These are phyloP conservation scores for Paragyromitra xinjiangensis DNA, from an alignment of 495 filamentous ascomycete species.

Conservation along the genomic window DNA sequence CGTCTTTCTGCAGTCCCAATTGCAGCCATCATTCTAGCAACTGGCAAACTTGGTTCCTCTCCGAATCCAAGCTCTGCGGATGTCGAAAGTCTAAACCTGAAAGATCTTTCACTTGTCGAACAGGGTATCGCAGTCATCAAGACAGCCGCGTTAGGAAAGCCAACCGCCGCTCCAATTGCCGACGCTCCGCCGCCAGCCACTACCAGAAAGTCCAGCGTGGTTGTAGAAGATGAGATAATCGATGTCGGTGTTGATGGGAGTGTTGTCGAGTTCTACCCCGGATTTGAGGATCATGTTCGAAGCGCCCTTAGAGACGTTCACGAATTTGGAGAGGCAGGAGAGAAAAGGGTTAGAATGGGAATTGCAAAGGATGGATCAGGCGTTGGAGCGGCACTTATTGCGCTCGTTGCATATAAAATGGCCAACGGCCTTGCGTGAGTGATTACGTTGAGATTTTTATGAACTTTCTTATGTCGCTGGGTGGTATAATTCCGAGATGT, in stretches of 20 bases:
- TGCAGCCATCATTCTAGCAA: conserved; percentile 79
- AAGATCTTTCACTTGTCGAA: conserved; percentile 48
- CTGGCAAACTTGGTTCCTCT: conserved; percentile 66
- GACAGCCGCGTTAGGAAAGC: conserved; percentile 37
- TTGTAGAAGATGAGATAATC: conserved; percentile 64
- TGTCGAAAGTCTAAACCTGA: conserved; percentile 27
- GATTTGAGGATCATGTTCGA: conserved; percentile 80
- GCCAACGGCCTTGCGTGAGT: conserved; percentile 30
- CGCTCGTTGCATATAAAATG: conserved; percentile 63
- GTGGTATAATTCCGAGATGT: conserved; percentile 13
- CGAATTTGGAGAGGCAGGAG: conserved; percentile 74
- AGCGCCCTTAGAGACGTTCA: conserved; percentile 76
- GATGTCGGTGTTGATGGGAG: conserved; percentile 92
- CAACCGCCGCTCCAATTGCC: conserved; percentile 46
- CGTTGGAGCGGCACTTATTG: conserved; percentile 90
- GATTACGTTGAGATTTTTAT: neutral
- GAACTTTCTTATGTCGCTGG: conserved; percentile 16
- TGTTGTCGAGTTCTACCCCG: conserved; percentile 90
- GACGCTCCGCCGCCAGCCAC: conserved; percentile 53
- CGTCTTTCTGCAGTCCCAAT: conserved; percentile 88
- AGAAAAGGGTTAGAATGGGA: conserved; percentile 84
- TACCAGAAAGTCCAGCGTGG: conserved; percentile 12
- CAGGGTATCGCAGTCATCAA: conserved; percentile 51
- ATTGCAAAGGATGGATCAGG: conserved; percentile 94
- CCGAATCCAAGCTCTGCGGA: conserved; percentile 14